Base-by-base conservation (phyloP, 176 grass and related monocot genomes). In the Urochloa ruziziensis region DNA sequence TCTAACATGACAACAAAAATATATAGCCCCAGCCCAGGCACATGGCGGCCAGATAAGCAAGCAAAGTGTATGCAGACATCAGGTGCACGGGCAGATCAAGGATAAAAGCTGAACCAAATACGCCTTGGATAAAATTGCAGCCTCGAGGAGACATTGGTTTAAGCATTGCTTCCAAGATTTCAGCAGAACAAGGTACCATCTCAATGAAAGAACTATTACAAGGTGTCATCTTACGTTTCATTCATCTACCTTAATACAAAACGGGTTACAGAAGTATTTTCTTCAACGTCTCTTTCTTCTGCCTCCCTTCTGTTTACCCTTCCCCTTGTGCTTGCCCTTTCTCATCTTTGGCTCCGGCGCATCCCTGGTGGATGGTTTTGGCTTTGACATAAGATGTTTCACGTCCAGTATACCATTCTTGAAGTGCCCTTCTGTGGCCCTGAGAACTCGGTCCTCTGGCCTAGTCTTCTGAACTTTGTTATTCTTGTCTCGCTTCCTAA, bases 401-500 rank as follows among this genome's bases (percentile, higher is more conserved):
- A 98, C 91, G 56, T 99, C 77, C 60, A 96, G 89, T 79, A 98
- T 85, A 82, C 95, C 96, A 66, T 96, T 99, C 80, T 80, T 99
- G 75, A 99, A 99, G 75, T 62, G 83, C n/a, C 96, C 93, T 85
- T 99, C 87, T 0, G 85, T 96, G 4, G 89, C 91, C 85, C 64
- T 94, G 17, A 96, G 86, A 51, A 89, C 87, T 70, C 83, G 87
- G 56, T 89, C 89, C 64, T 92, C 96, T 79, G 87, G 89, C 35
- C 87, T 96, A 30, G 32, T 88, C 77, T 89, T 99, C 70, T 89
- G 87, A 81, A 77, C 48, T 85, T 75, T 92, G 62, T 10, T 43
- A 32, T 46, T 92, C 74, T 67, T 91, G n/a, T 87, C 80, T 57
- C 65, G 68, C 59, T 80, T 94, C 52, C 75, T 80, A 58, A 94